Evolutionary conservation across 192 early-diverging fungal genomes (phyloP).

Genomic region (Jimgerdemannia lactiflua): DNA sequence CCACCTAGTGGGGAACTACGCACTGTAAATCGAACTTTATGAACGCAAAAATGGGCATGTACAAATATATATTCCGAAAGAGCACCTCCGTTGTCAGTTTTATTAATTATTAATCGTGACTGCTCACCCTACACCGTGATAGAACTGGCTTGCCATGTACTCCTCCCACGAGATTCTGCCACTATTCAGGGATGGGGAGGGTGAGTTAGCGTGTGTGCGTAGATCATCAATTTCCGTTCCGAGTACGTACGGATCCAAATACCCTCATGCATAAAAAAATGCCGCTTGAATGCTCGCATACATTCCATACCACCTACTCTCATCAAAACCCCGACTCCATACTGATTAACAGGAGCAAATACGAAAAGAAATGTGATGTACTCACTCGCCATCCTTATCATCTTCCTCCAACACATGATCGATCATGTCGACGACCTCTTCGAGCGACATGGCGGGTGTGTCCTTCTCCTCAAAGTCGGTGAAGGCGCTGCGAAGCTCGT

Average conservation of each 20-base stretch:
- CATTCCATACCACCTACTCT: not conserved
- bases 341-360: not conserved
- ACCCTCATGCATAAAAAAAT: too few relatives aligned
- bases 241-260: too few relatives aligned
- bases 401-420: slow-evolving; percentile 75
- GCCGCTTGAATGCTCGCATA: not conserved
- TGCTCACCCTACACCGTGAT: slow-evolving; percentile 22
- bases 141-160: slow-evolving; percentile 47
- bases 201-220: not conserved
- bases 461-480: slow-evolving; percentile 29
- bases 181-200: slow-evolving; percentile 15
- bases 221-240: not conserved
- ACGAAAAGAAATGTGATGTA: not conserved
- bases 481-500: slow-evolving; percentile 67
- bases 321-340: not conserved
- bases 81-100: too few relatives aligned
- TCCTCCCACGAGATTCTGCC: slow-evolving; percentile 56
- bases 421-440: slow-evolving; percentile 60
- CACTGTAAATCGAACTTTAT: too few relatives aligned
- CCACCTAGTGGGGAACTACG: too few relatives aligned
- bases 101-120: too few relatives aligned
- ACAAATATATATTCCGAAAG: too few relatives aligned
- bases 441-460: slow-evolving; percentile 16
- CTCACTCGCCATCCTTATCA: slow-evolving; percentile 72
- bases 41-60: too few relatives aligned